phyloP scores from a whole-genome alignment of 2,329 filamentous ascomycete species.

The Zymoseptoria crescenta region DNA sequence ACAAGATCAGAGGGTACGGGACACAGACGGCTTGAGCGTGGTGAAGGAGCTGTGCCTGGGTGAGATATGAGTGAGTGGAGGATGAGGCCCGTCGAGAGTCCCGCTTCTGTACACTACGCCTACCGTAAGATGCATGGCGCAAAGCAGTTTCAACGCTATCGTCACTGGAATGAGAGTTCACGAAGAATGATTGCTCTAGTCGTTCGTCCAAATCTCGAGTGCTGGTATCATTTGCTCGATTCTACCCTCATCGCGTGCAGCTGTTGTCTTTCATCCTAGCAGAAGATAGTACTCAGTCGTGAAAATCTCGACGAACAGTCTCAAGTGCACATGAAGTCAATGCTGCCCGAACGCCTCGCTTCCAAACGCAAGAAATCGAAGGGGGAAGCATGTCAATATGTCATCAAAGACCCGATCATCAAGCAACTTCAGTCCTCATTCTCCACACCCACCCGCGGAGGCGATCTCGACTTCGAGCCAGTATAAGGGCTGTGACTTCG shows the following conservation, averaged over 20 bases:
- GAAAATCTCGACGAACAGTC: neutral
- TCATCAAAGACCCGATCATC: neutral
- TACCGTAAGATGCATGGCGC: neutral
- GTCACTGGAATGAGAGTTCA: neutral
- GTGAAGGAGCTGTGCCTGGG: neutral
- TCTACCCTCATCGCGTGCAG: neutral
- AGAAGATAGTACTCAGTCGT: neutral
- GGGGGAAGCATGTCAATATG: neutral
- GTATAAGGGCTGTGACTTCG: slow-evolving; percentile 18
- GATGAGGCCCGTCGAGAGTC: too few relatives aligned
- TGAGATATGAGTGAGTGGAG: neutral
- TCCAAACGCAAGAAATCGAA: neutral
- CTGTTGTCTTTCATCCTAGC: neutral
- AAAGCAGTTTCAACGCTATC: neutral
- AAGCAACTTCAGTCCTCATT: slow-evolving; percentile 10
- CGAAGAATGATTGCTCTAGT: neutral
- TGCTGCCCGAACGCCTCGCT: neutral
- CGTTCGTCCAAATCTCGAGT: neutral
- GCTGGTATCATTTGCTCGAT: neutral
- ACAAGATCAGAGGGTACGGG: slow-evolving; percentile 89
- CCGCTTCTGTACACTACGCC: neutral
- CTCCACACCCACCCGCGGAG: slow-evolving; percentile 23
- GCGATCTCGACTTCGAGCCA: slow-evolving; percentile 15
- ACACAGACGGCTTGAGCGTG: slow-evolving; percentile 52
- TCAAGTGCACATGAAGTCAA: neutral